Evolutionary conservation across 2,329 filamentous ascomycete species (phyloP).

Genomic region (Lachnellula subtilissima): DNA sequence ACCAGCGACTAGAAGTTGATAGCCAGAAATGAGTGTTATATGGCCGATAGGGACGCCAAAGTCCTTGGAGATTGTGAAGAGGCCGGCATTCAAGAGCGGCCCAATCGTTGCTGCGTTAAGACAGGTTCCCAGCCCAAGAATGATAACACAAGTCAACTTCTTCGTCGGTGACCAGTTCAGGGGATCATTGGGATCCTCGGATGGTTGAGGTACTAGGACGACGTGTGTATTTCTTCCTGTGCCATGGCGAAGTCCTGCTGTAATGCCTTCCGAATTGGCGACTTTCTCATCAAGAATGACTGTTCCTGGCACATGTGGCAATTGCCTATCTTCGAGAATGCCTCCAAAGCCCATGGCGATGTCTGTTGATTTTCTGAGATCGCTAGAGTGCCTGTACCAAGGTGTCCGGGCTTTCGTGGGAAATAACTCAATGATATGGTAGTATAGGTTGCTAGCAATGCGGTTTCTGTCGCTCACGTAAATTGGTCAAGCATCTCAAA

Average conservation of each 20-base stretch:
- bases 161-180: slow-evolving; percentile 37
- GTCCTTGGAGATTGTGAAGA: slow-evolving; percentile 14
- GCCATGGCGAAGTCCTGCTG: slow-evolving; percentile 18
- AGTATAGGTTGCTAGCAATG: too few species aligned
- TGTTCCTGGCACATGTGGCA: slow-evolving; percentile 16
- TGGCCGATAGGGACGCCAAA: slow-evolving; percentile 16
- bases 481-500: too few species aligned
- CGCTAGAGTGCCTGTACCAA: not conserved
- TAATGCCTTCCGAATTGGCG: slow-evolving; percentile 14
- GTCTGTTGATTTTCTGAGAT: not conserved
- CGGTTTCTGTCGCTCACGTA: too few species aligned
- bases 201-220: slow-evolving; percentile 38
- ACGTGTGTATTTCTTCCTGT: slow-evolving; percentile 16
- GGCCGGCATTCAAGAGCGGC: slow-evolving; percentile 14
- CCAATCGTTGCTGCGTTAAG: slow-evolving; percentile 26
- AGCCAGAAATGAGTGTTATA: slow-evolving; percentile 21
- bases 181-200: slow-evolving; percentile 45
- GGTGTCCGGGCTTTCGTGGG: not conserved
- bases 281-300: slow-evolving; percentile 18
- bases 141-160: slow-evolving; percentile 38
- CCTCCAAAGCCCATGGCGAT: slow-evolving; percentile 11
- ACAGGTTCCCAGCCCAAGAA: slow-evolving; percentile 37
- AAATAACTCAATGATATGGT: too few species aligned
- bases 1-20: slow-evolving; percentile 20
- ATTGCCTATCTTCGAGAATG: slow-evolving; percentile 15